phyloP scores from a whole-genome alignment of 164 flowering plant genomes.

The Vitis labrusca region DNA sequence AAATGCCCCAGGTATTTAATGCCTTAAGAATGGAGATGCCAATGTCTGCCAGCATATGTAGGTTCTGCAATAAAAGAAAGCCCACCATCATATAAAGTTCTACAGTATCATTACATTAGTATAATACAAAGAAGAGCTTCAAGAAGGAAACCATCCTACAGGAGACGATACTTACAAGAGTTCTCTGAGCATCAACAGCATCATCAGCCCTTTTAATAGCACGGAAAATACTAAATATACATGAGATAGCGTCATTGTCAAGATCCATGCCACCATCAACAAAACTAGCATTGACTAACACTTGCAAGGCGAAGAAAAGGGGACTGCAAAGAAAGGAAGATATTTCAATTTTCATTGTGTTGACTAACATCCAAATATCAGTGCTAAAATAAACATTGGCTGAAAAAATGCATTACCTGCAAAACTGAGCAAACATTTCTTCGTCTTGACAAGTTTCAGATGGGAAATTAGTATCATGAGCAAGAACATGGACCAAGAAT shows the following conservation, averaged over 20 bases:
- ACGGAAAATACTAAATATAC: constrained; percentile 53
- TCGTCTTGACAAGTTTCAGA: constrained; percentile 50
- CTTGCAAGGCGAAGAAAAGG: constrained; percentile 51
- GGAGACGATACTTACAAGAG: constrained; percentile 50
- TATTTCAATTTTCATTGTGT: background rate
- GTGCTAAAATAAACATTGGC: background rate
- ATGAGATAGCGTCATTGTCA: constrained; percentile 31
- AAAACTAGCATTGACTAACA: constrained; percentile 39
- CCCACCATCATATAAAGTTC: background rate
- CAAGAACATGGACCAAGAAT: constrained; percentile 81
- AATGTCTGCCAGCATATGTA: constrained; percentile 71
- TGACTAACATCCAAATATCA: background rate
- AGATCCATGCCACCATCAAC: constrained; percentile 40
- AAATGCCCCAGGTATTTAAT: constrained; percentile 27
- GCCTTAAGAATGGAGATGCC: constrained; percentile 46
- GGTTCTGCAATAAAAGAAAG: constrained; percentile 48
- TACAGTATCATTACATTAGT: background rate
- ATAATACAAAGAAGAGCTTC: background rate
- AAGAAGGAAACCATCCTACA: background rate
- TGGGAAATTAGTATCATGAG: constrained; percentile 71
- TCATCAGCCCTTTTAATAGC: constrained; percentile 86
- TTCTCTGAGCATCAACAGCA: constrained; percentile 59
- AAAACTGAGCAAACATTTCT: constrained; percentile 49
- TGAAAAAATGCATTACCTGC: constrained; percentile 45
- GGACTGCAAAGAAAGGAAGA: constrained; percentile 57